phyloP scores from a whole-genome alignment of 208 protist genomes.

The Tritrichomonas foetus region DNA sequence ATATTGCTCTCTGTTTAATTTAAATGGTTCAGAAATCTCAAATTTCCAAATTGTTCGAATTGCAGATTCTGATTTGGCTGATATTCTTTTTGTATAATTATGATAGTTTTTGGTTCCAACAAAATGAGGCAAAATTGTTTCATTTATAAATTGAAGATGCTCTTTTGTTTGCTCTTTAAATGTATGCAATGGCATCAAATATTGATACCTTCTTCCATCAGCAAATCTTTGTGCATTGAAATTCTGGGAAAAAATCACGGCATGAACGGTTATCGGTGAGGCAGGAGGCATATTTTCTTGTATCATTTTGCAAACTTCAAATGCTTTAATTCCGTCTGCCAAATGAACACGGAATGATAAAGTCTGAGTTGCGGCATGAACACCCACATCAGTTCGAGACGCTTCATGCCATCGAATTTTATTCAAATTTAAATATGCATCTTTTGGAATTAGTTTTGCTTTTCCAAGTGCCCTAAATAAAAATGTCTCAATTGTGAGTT shows the following conservation, averaged over 20 bases:
- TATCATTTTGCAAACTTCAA: background rate
- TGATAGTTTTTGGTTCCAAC: background rate
- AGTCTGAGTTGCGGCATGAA: background rate
- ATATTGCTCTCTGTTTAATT: background rate
- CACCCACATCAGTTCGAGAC: background rate
- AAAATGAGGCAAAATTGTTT: background rate
- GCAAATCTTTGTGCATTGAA: constrained; percentile 26
- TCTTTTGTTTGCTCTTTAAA: background rate
- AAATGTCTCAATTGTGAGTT: background rate
- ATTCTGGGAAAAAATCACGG: background rate
- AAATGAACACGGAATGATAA: background rate
- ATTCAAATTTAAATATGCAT: background rate
- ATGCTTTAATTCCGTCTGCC: background rate
- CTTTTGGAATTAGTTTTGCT: background rate
- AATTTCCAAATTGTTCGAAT: background rate
- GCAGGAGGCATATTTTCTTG: background rate
- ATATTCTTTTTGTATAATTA: background rate
- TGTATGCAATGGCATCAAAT: background rate
- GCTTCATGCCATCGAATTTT: background rate
- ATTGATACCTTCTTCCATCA: background rate
- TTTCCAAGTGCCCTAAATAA: background rate
- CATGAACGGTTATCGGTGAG: background rate
- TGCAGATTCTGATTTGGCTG: background rate
- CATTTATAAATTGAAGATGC: background rate
- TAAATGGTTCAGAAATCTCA: background rate